phyloP scores from a whole-genome alignment of 768 basidiomycete genomes.

The Suillus alpinus region DNA sequence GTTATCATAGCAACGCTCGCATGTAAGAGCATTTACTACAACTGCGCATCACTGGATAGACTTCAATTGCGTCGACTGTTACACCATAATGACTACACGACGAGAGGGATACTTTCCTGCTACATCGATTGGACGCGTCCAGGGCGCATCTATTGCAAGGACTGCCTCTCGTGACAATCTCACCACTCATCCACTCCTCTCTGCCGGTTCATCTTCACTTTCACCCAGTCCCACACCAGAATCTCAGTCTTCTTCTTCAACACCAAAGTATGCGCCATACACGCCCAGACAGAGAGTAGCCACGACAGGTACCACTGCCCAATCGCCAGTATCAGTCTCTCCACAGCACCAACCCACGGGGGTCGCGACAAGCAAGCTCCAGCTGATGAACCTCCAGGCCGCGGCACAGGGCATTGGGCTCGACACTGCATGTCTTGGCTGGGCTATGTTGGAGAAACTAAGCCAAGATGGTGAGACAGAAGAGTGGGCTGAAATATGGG shows the following conservation, averaged over 20 bases:
- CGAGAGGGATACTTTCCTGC: slow-evolving; percentile 44
- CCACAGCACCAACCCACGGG: slow-evolving; percentile 46
- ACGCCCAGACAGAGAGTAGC: slow-evolving; percentile 68
- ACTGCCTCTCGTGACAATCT: slow-evolving; percentile 52
- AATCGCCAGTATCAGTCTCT: slow-evolving; percentile 36
- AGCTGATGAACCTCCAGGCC: slow-evolving; percentile 71
- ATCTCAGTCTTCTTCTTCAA: slow-evolving; percentile 11
- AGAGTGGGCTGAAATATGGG: slow-evolving; percentile 75
- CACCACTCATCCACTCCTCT: slow-evolving; percentile 65
- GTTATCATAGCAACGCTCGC: neutral
- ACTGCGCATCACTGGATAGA: neutral
- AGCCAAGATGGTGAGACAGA: slow-evolving; percentile 47
- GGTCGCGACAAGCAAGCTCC: slow-evolving; percentile 65
- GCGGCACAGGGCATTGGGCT: slow-evolving; percentile 68
- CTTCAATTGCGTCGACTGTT: neutral
- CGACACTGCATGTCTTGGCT: slow-evolving; percentile 62
- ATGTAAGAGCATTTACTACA: neutral
- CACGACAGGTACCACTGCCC: slow-evolving; percentile 42
- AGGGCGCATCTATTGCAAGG: slow-evolving; percentile 41
- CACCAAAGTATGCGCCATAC: slow-evolving; percentile 68
- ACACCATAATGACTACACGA: slow-evolving; percentile 32
- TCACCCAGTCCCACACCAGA: slow-evolving; percentile 27
- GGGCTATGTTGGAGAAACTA: slow-evolving; percentile 75
- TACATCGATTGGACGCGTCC: slow-evolving; percentile 52
- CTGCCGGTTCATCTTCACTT: slow-evolving; percentile 34